These are phyloP conservation scores for Puccinia polysora DNA, from an alignment of 1,284 basidiomycete genomes.

Conservation along the genomic window DNA sequence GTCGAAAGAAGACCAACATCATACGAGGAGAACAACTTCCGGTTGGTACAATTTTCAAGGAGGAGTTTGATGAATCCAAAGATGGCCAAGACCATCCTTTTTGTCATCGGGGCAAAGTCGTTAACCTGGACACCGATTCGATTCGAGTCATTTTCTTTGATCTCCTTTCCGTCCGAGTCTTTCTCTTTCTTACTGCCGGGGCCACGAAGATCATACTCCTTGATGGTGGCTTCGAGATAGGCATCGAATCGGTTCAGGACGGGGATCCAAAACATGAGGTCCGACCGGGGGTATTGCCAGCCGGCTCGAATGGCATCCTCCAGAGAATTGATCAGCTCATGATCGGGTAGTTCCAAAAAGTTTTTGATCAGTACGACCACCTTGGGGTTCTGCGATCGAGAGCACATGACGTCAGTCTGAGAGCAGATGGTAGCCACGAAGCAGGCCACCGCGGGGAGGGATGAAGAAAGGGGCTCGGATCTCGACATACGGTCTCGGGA, in stretches of 20 bases:
- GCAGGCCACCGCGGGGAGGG: neutral
- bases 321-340: slow-evolving; percentile 19
- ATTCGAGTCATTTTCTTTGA: slow-evolving; percentile 29
- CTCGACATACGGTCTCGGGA: slow-evolving; percentile 40
- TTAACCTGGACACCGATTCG: slow-evolving; percentile 61
- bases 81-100: slow-evolving; percentile 72
- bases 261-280: slow-evolving; percentile 92
- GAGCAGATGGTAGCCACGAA: neutral
- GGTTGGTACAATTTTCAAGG: slow-evolving; percentile 94
- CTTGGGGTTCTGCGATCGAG: slow-evolving; percentile 27
- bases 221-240: slow-evolving; percentile 75
- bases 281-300: slow-evolving; percentile 95
- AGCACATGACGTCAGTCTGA: too few relatives aligned
- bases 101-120: slow-evolving; percentile 71
- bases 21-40: slow-evolving; percentile 93
- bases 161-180: slow-evolving; percentile 34
- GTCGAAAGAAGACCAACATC: slow-evolving; percentile 64
- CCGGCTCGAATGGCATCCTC: slow-evolving; percentile 25
- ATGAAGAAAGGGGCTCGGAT: neutral
- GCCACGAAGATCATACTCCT: slow-evolving; percentile 62
- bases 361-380: slow-evolving; percentile 34
- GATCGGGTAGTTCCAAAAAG: slow-evolving; percentile 29
- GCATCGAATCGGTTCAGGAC: slow-evolving; percentile 92
- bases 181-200: slow-evolving; percentile 64
- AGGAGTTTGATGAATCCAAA: slow-evolving; percentile 81